A percentile compares a stretch with the other conserved stretches of the same genome.
These are phyloP conservation scores for Sporisorium graminicola DNA, from an alignment of 1,284 basidiomycete species.

Conservation along the genomic window DNA sequence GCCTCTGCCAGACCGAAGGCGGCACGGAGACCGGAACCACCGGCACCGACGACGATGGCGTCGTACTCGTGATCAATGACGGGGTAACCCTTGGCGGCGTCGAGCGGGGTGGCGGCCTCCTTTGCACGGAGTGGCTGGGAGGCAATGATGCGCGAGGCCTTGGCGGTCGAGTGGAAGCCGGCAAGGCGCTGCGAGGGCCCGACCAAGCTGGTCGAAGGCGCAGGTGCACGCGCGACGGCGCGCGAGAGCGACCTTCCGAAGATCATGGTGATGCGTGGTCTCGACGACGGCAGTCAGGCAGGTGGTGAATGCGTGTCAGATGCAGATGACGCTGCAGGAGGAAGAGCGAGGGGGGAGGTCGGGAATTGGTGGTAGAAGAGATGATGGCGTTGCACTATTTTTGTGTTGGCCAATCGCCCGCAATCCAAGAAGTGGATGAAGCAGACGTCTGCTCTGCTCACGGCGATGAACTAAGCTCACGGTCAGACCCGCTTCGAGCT, in stretches of 20 bases:
- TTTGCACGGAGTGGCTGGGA: conserved; percentile 84
- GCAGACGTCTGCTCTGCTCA: neutral
- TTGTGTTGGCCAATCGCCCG: neutral
- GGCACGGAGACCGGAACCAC: conserved; percentile 96
- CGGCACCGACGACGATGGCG: conserved; percentile 76
- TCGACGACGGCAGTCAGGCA: conserved; percentile 12
- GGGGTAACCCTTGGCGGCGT: conserved; percentile 79
- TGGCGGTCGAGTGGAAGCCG: conserved; percentile 61
- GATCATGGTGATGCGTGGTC: conserved; percentile 37
- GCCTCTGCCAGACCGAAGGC: conserved; percentile 99
- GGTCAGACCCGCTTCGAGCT: conserved; percentile 16
- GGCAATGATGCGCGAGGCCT: conserved; percentile 75
- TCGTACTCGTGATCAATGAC: conserved; percentile 87
- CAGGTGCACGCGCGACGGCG: conserved; percentile 53
- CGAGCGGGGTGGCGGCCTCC: conserved; percentile 75
- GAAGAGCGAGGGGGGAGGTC: neutral
- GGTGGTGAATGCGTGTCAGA: conserved; percentile 9
- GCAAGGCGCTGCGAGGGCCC: conserved; percentile 45
- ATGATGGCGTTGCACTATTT: neutral
- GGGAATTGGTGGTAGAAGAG: neutral
- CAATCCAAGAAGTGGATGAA: neutral
- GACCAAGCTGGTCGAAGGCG: conserved; percentile 46
- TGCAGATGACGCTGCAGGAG: conserved; percentile 10
- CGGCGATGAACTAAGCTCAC: conserved; percentile 14
- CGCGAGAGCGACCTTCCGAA: conserved; percentile 52